Evolutionary conservation across 1,284 basidiomycete species (phyloP), one percentile per base, ranked within the genome.

Genomic region (Pseudozyma tsukubaensis): DNA sequence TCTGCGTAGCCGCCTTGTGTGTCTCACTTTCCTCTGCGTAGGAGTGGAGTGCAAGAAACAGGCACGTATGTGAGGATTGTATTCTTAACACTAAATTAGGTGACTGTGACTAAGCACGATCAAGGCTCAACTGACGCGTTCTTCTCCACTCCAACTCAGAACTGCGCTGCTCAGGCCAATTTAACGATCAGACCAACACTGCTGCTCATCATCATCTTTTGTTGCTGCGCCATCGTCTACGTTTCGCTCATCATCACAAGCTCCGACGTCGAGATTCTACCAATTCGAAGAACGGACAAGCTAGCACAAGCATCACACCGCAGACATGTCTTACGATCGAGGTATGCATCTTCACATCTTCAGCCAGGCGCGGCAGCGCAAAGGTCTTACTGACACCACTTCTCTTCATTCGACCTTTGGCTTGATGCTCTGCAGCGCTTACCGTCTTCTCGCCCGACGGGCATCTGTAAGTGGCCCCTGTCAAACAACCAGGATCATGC

Each of bases 391-490:
- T 39, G 36, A 35, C 48, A 19, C 44, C 14, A 36, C 32, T 32
- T 11, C 43, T 51, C 29, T 29, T 16, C 32, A 8, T 11, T 45
- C 18, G 8, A 12, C 2, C 32, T 18, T 43, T 43, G 9, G 16
- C 12, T 36, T 34, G 13, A 11, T 37, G 13, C 37, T 16, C 4
- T 49, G 16, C 57, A 84, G 94, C 93, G 48, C 90, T 95, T 73
- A 95, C 94, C 69, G 93, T 94, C 83, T 94, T 94, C 88, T 95
- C 94, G 19, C 94, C 94, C 63, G 94, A 96, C 87, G 94, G 94
- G 9, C 94, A 95, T 86, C 86, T 95, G 59, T 73, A 54, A 75
- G 55, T 62, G 9, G 11, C 44, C 1, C 3, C 8, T 9, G 5
- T 45, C 9, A 14, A 45, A 11, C 0, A 24, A 6, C 19, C 16